These are phyloP conservation scores for Russula lepida DNA, from an alignment of 768 basidiomycete genomes.

Conservation along the genomic window DNA sequence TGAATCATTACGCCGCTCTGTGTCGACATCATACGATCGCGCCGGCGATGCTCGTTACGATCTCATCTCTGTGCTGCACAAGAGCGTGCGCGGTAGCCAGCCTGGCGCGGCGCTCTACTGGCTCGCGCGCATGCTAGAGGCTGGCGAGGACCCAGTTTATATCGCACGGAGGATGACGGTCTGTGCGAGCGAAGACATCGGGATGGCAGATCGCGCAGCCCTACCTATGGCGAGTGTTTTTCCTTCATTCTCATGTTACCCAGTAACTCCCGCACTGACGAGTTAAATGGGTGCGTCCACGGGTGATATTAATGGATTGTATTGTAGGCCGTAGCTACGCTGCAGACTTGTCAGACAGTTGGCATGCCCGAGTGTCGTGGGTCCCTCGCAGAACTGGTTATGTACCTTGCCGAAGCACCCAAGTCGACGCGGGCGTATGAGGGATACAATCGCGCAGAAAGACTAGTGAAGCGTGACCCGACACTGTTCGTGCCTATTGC, in stretches of 20 bases:
- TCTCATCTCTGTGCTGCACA: slow-evolving; percentile 80
- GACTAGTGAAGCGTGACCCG: slow-evolving; percentile 44
- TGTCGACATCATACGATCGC: slow-evolving; percentile 62
- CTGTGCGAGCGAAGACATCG: slow-evolving; percentile 81
- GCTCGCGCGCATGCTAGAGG: slow-evolving; percentile 76
- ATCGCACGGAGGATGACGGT: slow-evolving; percentile 68
- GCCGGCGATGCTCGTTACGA: slow-evolving; percentile 71
- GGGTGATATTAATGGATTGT: neutral
- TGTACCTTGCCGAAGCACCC: slow-evolving; percentile 73
- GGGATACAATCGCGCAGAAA: slow-evolving; percentile 65
- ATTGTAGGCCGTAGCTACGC: slow-evolving; percentile 49
- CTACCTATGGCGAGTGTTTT: slow-evolving; percentile 53
- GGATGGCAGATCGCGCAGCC: slow-evolving; percentile 69
- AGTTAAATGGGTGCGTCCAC: neutral
- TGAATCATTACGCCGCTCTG: slow-evolving; percentile 50
- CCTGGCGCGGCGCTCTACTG: slow-evolving; percentile 79
- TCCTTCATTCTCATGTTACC: neutral
- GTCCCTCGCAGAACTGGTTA: slow-evolving; percentile 67
- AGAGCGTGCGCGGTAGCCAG: slow-evolving; percentile 70
- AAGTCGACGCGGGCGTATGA: slow-evolving; percentile 77
- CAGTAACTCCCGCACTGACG: neutral
- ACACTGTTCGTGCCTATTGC: slow-evolving; percentile 57
- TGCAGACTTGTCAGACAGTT: slow-evolving; percentile 57
- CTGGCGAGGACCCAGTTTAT: slow-evolving; percentile 75
- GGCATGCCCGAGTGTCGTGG: slow-evolving; percentile 83